Conservation (phyloP, 2,329 filamentous ascomycete genomes). For the Fusarium sp. region DNA sequence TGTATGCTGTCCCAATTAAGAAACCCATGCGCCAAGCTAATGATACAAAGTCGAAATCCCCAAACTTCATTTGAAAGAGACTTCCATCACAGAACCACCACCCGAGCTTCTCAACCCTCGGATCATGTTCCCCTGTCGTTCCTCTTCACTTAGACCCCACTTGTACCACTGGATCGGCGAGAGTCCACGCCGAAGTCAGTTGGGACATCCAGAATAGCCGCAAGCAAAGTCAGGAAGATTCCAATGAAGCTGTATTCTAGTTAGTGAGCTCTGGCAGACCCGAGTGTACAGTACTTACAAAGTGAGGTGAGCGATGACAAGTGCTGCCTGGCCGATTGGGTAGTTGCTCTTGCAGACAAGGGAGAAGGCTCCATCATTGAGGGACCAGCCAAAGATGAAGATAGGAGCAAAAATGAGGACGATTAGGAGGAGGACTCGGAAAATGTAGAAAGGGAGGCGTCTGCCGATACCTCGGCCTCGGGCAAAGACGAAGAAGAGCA, state of each 20-base stretch:
- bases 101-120: not conserved
- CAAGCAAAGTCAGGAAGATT: slow-evolving; percentile 31
- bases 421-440: slow-evolving; percentile 40
- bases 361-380: slow-evolving; percentile 1
- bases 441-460: slow-evolving; percentile 39
- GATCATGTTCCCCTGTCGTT: not conserved
- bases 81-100: not conserved
- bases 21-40: slow-evolving; percentile 15
- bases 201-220: slow-evolving; percentile 32
- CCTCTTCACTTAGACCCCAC: not conserved
- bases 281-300: slow-evolving; percentile 37
- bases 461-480: slow-evolving; percentile 5
- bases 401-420: slow-evolving; percentile 31
- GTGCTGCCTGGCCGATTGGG: slow-evolving; percentile 8
- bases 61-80: not conserved
- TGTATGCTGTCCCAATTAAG: slow-evolving; percentile 10
- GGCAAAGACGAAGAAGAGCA: slow-evolving; percentile 25
- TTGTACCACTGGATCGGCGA: slow-evolving; percentile 4
- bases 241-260: slow-evolving; percentile 33
- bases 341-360: not conserved
- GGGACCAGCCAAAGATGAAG: slow-evolving; percentile 22
- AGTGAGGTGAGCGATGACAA: slow-evolving; percentile 35
- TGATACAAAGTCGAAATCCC: slow-evolving; percentile 5
- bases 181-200: not conserved
- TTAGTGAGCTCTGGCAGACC: slow-evolving; percentile 15